Conservation (phyloP, 495 filamentous ascomycete species). For the Glutinoglossum americanum region DNA sequence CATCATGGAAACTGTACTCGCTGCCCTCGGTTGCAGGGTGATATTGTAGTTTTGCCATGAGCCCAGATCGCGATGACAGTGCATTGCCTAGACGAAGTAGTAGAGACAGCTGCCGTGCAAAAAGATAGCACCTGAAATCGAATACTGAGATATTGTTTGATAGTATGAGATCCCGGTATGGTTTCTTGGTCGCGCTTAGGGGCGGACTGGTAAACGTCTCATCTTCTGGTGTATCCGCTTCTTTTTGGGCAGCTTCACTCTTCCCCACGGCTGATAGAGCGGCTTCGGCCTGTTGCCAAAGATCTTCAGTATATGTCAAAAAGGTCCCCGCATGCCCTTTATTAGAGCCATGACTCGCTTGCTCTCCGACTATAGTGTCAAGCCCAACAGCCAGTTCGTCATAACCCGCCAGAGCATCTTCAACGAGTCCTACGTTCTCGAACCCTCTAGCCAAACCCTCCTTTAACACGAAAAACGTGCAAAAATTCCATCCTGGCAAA, state of each 20-base stretch:
- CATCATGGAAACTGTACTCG: slow-evolving; percentile 2
- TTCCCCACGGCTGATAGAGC: background rate
- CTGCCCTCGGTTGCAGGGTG: background rate
- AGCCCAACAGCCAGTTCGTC: slow-evolving; percentile 78
- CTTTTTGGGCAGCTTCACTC: slow-evolving; percentile 9
- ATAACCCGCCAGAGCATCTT: slow-evolving; percentile 82
- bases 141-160: slow-evolving; percentile 95
- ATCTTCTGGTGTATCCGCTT: slow-evolving; percentile 13
- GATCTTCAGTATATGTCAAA: slow-evolving; percentile 44
- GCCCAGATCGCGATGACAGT: slow-evolving; percentile 5
- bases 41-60: background rate
- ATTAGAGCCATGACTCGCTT: slow-evolving; percentile 28
- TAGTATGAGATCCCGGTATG: slow-evolving; percentile 80
- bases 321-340: slow-evolving; percentile 45
- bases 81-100: slow-evolving; percentile 65
- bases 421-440: slow-evolving; percentile 86
- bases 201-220: slow-evolving; percentile 28
- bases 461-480: slow-evolving; percentile 94
- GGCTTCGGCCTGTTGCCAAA: slow-evolving; percentile 14
- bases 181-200: slow-evolving; percentile 50
- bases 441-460: slow-evolving; percentile 85
- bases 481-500: slow-evolving; percentile 95
- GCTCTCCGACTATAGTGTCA: slow-evolving; percentile 60
- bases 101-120: slow-evolving; percentile 67
- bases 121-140: slow-evolving; percentile 88